Evolutionary conservation across 1,139 yeast genomes (phyloP).

Genomic region (Saccharomyces hybrid): DNA sequence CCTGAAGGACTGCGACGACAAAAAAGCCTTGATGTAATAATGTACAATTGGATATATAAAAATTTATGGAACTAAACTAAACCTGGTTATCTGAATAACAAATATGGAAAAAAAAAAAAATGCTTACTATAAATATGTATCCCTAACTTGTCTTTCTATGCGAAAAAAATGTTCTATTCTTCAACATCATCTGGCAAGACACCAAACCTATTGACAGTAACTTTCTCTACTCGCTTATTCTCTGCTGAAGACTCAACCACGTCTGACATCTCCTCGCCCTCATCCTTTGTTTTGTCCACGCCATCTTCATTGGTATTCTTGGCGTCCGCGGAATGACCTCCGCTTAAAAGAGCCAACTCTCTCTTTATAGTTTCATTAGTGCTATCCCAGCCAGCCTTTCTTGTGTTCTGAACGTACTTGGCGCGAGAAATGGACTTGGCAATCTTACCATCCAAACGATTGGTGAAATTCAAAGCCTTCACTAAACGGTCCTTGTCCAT

Average conservation of each 20-base stretch:
- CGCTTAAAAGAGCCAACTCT: slow-evolving; percentile 21
- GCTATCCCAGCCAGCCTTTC: slow-evolving; percentile 69
- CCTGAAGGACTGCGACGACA: not conserved
- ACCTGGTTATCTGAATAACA: not conserved
- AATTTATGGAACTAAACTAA: not conserved
- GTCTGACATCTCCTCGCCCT: slow-evolving; percentile 17
- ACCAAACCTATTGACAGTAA: slow-evolving; percentile 39
- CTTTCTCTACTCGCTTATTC: slow-evolving; percentile 9
- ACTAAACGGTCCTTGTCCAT: slow-evolving; percentile 37
- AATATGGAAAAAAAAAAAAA: not conserved
- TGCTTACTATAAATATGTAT: not conserved
- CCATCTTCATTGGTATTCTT: slow-evolving; percentile 3
- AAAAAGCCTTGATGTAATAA: not conserved
- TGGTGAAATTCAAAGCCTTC: slow-evolving; percentile 47
- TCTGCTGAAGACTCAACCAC: slow-evolving; percentile 17
- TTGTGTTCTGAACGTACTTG: slow-evolving; percentile 49
- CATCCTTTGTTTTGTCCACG: slow-evolving; percentile 22
- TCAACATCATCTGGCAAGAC: slow-evolving; percentile 44
- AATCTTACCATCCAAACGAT: slow-evolving; percentile 53
- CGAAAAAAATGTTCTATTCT: slow-evolving; percentile 29
- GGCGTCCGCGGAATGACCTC: slow-evolving; percentile 2
- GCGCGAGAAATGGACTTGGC: slow-evolving; percentile 59
- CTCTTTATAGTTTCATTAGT: slow-evolving; percentile 46
- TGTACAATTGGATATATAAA: not conserved
- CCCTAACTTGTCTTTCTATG: not conserved